Base-by-base conservation (phyloP, 805 yeast species). In the Nakazawaea siamensis region DNA sequence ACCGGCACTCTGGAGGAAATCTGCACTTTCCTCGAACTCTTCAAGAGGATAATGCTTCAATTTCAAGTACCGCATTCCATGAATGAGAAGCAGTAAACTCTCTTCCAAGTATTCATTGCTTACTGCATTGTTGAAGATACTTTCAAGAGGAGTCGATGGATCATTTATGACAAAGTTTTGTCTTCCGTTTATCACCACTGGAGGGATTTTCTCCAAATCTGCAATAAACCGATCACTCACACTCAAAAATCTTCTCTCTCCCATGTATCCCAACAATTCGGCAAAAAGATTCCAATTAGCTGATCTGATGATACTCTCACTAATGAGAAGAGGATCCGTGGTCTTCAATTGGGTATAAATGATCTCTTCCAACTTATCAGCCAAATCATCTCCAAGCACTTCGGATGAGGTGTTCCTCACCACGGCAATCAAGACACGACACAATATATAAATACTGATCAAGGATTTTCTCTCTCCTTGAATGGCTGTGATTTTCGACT, bases 261-360 rank as follows among this genome's bases (percentile, higher is more conserved):
- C 84, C 94, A 94, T 87, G 43, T 77, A 79, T 1, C 98, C 98
- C 27, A 94, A 58, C 5, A 92, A 62, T 42, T 82, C 83, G 0
- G 97, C 94, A 55, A 92, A 79, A 24, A 88, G 67, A 48, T 83
- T 80, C 97, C 97, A 92, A 53, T 92, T 92, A 0, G 96, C 86
- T 6, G 92, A 78, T 38, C 95, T 71, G 2, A 90, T 84, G 17
- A 77, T 62, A 29, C 85, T 78, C 2, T 79, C 68, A 5, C 83
- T 70, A 4, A 80, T 66, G 14, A 73, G 52, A 24, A 64, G 61
- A 0, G 96, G 95, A 49, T 92, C 97, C 1, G 95, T 85, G 2
- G 88, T 76, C 44, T 83, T 76, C 37, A 92, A 60, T 55, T 92
- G 97, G 12, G 85, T 78, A 61, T 86, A 92, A 19, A 90, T 94